Evolutionary conservation across 345 rosid species (phyloP).

Genomic region (Conringia planisiliqua): DNA sequence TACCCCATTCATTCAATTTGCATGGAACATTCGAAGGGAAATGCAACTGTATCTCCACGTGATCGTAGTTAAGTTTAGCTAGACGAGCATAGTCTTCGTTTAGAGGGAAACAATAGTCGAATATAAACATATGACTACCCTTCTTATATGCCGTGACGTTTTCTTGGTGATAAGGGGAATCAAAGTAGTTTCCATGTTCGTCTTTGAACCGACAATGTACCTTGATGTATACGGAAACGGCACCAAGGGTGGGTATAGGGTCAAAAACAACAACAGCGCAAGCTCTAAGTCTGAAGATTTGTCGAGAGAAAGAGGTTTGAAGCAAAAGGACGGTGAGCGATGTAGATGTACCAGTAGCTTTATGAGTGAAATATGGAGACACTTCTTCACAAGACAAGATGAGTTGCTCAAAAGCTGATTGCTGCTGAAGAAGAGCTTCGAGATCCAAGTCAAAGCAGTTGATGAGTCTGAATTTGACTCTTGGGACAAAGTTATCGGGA

Average conservation of each 20-base stretch:
- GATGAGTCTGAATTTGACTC: not conserved
- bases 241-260: not conserved
- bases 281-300: not conserved
- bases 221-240: not conserved
- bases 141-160: not conserved
- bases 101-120: not conserved
- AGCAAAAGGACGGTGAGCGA: not conserved
- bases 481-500: not conserved
- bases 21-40: not conserved
- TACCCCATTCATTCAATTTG: conserved; percentile 1
- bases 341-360: not conserved
- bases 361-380: not conserved
- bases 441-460: not conserved
- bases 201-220: not conserved
- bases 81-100: not conserved
- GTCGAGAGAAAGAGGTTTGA: not conserved
- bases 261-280: not conserved
- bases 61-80: not conserved
- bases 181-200: not conserved
- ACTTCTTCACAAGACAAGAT: not conserved
- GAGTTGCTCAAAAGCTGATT: not conserved
- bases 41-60: conserved; percentile 1
- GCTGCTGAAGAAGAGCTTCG: not conserved
- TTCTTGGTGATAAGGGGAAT: not conserved
- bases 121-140: not conserved